Base-by-base conservation (phyloP, 2,329 filamentous ascomycete genomes). In the Aschersonia sp. region DNA sequence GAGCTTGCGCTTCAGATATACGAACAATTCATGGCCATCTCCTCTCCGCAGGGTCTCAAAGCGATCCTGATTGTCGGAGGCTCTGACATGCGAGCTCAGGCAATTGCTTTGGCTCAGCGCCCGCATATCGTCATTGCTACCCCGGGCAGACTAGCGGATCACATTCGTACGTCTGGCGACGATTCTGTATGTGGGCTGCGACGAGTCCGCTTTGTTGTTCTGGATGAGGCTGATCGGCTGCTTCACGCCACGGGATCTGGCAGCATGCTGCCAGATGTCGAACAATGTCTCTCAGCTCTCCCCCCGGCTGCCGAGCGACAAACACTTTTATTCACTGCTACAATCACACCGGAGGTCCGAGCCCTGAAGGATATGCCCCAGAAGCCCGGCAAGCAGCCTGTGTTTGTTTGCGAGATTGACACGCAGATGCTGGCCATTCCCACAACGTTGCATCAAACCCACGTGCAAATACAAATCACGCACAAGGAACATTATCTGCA, bases 401-500 rank as follows among this genome's bases (percentile, higher is more conserved):
- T 94, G 40, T 95, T 91, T 64, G 78, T 97, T 44, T 94, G 87
- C 58, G 91, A 98, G 66, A 79, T 91, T 42, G 85, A 91, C 62
- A 87, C 82, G 4, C 77, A 77, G 64, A 73, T 70, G 52, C 73
- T 91, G 31, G 85, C 86, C 29, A 81, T 96, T 40, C 92, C 92
- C 2, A 69, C 82, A 1, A 89, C 85, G 1, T 75, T 98, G 3
- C 75, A 76, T 48, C 91, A 97, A 67, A 85, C 78, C 61, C 92
- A 95, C 65, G 72, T 97, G 42, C 83, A 94, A 61, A 81, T 94
- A 12, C 89, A 89, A 12, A 82, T 95, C 55, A 92, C 89, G 1
- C 89, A 96, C 66, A 87, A 91, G 56, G 91, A 97, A 65, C 88
- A 92, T 62, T 98, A 94, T 65, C 76, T 98, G 9, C 92, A 98